Percentiles rank a stretch among this genome's conserved stretches.
These are phyloP conservation scores for Hymenoscyphus occultus DNA, from an alignment of 2,329 filamentous ascomycete genomes.

Conservation along the genomic window DNA sequence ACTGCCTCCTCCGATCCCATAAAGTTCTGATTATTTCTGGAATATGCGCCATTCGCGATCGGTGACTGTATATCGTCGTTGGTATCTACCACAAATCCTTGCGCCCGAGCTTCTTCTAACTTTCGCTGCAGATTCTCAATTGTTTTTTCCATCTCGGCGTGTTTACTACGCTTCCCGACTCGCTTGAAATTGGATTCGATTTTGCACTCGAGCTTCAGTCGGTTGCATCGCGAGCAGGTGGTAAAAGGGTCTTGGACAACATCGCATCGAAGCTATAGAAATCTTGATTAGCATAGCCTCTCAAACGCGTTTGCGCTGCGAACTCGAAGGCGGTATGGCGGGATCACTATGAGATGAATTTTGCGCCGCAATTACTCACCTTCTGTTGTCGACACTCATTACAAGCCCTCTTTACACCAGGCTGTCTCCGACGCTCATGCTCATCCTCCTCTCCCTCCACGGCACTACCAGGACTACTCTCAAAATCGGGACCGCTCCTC, in stretches of 20 bases:
- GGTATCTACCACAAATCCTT: conserved; percentile 54
- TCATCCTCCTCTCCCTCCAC: conserved; percentile 55
- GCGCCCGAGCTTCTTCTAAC: conserved; percentile 56
- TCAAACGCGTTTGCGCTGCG: conserved; percentile 1
- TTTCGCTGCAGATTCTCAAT: conserved; percentile 66
- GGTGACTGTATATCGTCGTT: conserved; percentile 59
- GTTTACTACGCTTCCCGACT: conserved; percentile 75
- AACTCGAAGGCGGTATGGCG: not conserved
- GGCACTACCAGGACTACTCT: conserved; percentile 59
- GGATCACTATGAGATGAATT: not conserved
- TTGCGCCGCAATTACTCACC: conserved; percentile 48
- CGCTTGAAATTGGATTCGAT: conserved; percentile 88
- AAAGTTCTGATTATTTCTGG: conserved; percentile 57
- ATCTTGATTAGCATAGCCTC: conserved; percentile 17
- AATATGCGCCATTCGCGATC: conserved; percentile 54
- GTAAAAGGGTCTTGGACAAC: conserved; percentile 78
- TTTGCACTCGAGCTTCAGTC: conserved; percentile 77
- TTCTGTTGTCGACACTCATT: conserved; percentile 79
- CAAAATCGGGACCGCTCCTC: conserved; percentile 50
- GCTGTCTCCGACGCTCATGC: conserved; percentile 56
- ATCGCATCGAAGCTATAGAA: conserved; percentile 72
- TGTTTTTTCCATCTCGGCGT: conserved; percentile 84
- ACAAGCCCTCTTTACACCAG: conserved; percentile 74
- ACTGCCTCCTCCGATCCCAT: conserved; percentile 69
- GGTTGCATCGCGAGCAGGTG: conserved; percentile 73